Percentiles rank a stretch among this genome's conserved stretches.
Evolutionary conservation across 2,329 filamentous ascomycete genomes (phyloP).

Genomic region (Fusarium dlaminii): DNA sequence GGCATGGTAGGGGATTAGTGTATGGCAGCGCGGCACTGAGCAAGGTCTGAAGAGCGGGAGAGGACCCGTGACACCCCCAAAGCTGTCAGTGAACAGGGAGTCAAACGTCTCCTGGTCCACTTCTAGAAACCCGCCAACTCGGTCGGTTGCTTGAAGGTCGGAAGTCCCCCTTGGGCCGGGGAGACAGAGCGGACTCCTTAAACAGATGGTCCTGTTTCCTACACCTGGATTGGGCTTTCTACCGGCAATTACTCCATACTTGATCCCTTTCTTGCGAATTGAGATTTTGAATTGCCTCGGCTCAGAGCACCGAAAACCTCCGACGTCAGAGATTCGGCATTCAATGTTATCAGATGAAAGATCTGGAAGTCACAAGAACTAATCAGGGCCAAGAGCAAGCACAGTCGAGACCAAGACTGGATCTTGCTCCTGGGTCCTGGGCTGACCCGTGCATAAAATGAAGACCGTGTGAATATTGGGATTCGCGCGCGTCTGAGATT

Average conservation of each 20-base stretch:
- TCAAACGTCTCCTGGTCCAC: slow-evolving; percentile 24
- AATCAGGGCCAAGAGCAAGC: slow-evolving; percentile 6
- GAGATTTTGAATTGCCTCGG: slow-evolving; percentile 35
- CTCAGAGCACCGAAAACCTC: slow-evolving; percentile 20
- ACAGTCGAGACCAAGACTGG: background rate
- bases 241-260: slow-evolving; percentile 7
- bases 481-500: slow-evolving; percentile 25
- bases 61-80: slow-evolving; percentile 28
- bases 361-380: slow-evolving; percentile 22
- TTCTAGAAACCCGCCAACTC: slow-evolving; percentile 37
- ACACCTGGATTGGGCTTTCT: slow-evolving; percentile 5
- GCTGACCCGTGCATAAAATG: slow-evolving; percentile 15
- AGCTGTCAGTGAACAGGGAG: slow-evolving; percentile 8
- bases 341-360: slow-evolving; percentile 9
- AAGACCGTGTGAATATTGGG: slow-evolving; percentile 18
- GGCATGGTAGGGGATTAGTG: slow-evolving; percentile 5
- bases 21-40: slow-evolving; percentile 21
- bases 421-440: slow-evolving; percentile 8
- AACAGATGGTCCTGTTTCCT: slow-evolving; percentile 1
- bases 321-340: slow-evolving; percentile 16
- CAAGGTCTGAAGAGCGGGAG: slow-evolving; percentile 10
- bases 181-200: slow-evolving; percentile 24
- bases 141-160: slow-evolving; percentile 33
- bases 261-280: slow-evolving; percentile 20
- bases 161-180: slow-evolving; percentile 38